Conservation (phyloP, 2,329 filamentous ascomycete genomes). For the Paracorniculantispora psalliotae region DNA sequence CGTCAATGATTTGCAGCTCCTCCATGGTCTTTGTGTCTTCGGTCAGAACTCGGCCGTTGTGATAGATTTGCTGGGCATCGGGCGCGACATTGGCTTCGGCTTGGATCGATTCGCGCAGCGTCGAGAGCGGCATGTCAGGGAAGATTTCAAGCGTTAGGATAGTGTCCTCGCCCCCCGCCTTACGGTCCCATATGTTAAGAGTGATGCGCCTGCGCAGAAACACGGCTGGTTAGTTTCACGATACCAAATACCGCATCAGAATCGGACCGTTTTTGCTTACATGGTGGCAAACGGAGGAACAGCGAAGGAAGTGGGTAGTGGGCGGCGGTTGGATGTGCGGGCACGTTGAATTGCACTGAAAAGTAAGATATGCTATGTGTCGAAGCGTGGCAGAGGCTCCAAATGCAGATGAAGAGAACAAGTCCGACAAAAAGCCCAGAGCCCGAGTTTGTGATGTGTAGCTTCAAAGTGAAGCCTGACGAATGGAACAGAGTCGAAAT, state of each 20-base stretch:
- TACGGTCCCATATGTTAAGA: constrained; percentile 73
- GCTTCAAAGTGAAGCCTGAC: neutral
- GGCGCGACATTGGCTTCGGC: constrained; percentile 73
- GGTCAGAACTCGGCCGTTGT: constrained; percentile 77
- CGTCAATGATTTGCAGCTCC: constrained; percentile 74
- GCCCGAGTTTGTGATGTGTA: neutral
- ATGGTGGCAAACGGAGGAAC: constrained; percentile 8
- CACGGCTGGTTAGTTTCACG: neutral
- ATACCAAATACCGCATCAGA: neutral
- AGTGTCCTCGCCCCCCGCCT: constrained; percentile 62
- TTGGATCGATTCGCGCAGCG: constrained; percentile 83
- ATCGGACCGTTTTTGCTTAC: neutral
- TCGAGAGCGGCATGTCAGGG: constrained; percentile 74
- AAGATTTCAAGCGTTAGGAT: constrained; percentile 79
- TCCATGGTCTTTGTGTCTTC: constrained; percentile 78
- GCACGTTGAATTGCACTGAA: neutral
- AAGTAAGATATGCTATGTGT: neutral
- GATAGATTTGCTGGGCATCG: constrained; percentile 76
- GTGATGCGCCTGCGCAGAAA: constrained; percentile 68
- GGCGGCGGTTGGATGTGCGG: neutral
- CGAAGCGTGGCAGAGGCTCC: neutral
- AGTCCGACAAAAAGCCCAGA: neutral
- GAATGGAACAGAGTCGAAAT: constrained; percentile 14
- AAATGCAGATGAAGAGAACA: neutral
- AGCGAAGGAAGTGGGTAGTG: neutral